Percentiles rank a stretch among this genome's conserved stretches.
phyloP scores from a whole-genome alignment of 2,329 filamentous ascomycete species.

The Plenodomus tracheiphilus region DNA sequence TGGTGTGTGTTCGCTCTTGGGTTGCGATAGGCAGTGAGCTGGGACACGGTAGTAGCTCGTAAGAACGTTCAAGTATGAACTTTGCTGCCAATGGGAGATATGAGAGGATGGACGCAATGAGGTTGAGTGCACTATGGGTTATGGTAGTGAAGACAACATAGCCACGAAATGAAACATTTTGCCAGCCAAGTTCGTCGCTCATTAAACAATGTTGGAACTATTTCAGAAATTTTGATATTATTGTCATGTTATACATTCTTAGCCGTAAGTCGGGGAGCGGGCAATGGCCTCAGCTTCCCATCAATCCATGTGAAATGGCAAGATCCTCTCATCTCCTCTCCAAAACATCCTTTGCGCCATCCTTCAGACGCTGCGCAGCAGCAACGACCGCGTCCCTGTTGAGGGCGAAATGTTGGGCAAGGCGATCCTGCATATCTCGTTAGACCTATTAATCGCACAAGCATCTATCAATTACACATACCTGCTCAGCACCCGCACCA shows the following conservation, averaged over 20 bases:
- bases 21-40: not conserved
- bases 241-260: not conserved
- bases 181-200: not conserved
- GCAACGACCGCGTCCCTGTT: conserved; percentile 20
- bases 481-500: conserved; percentile 41
- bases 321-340: conserved; percentile 19
- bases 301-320: not conserved
- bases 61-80: not conserved
- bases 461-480: too few relatives aligned
- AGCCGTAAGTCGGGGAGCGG: not conserved
- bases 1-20: not conserved
- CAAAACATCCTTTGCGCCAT: conserved; percentile 26
- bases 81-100: not conserved
- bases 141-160: not conserved
- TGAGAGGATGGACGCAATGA: not conserved
- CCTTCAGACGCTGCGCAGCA: conserved; percentile 33
- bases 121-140: not conserved
- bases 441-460: conserved; percentile 4
- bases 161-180: not conserved
- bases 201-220: not conserved
- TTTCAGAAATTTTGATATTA: not conserved
- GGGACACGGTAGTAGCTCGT: not conserved
- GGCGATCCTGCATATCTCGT: conserved; percentile 33
- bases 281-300: not conserved
- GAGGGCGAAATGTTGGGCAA: conserved; percentile 33